Base-by-base conservation (phyloP, 129 eudicot genomes). In the Glebionis coronaria region DNA sequence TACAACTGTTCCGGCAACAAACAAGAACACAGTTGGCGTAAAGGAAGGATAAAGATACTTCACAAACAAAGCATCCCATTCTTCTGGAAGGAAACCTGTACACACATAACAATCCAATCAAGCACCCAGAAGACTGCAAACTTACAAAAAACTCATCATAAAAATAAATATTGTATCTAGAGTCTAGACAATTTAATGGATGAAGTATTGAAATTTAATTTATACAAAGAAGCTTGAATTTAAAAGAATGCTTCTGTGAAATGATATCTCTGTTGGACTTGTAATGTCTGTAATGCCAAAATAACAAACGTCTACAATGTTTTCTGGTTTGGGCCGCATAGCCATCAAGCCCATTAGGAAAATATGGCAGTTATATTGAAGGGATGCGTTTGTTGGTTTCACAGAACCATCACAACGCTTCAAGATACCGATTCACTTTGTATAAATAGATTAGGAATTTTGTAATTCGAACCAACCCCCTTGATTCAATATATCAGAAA, bases 21-120 rank as follows among this genome's bases (percentile, higher is more conserved):
- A 93, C 77, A 93, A 73, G 85, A 84, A 79, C 23, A 93, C 95
- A 3, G 97, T 93, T 28, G 98, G 98, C 15, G 98, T 88, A 69
- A 88, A 93, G 52, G 92, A 75, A 56, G 97, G 95, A 80, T 88
- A 93, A 5, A 93, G 80, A 81, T 82, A 93, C 75, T 88, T 93
- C 50, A 88, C 97, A 68, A 85, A 89, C 42, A 88, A 74, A 38
- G 76, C 84, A 52, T 93, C 96, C 96, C 91, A 93, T 40, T 83
- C 91, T 74, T 88, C 92, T 0, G 92, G 98, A 52, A 93, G 82
- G 57, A 93, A 84, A 40, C 96, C 98, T 93, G 90, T 56, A 74
- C 63, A 29, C 42, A 50, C 42, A 40, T 47, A 62, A 73, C 50
- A 44, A 40, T 47, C 2, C 23, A 21, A 70, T 12, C 47, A 56